These are phyloP conservation scores for Coemansia sp. DNA, from an alignment of 192 early-diverging fungal species.

Conservation along the genomic window DNA sequence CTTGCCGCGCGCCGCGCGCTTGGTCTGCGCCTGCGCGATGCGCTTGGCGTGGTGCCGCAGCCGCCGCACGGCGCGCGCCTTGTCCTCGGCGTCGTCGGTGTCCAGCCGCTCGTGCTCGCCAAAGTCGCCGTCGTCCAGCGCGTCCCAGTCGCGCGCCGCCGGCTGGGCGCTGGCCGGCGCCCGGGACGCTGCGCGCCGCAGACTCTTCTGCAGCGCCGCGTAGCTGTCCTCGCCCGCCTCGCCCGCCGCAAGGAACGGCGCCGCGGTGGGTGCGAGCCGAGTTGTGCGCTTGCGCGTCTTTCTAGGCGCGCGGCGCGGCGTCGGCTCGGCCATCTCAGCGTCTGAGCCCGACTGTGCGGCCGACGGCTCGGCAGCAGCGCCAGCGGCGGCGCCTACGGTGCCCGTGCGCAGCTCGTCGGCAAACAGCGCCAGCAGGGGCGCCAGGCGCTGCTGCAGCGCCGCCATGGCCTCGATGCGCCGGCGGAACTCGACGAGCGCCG, in stretches of 20 bases:
- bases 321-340: slow-evolving; percentile 30
- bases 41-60: slow-evolving; percentile 49
- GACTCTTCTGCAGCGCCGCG: slow-evolving; percentile 48
- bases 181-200: slow-evolving; percentile 27
- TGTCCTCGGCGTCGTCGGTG: slow-evolving; percentile 79
- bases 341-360: slow-evolving; percentile 9
- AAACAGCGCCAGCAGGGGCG: slow-evolving; percentile 54
- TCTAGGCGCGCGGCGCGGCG: too few species aligned
- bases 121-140: slow-evolving; percentile 60
- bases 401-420: slow-evolving; percentile 50
- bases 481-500: slow-evolving; percentile 69
- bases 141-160: slow-evolving; percentile 33
- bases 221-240: slow-evolving; percentile 33
- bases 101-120: slow-evolving; percentile 73
- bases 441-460: slow-evolving; percentile 58
- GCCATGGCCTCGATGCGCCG: slow-evolving; percentile 71
- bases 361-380: slow-evolving; percentile 10
- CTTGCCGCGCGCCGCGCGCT: slow-evolving; percentile 41
- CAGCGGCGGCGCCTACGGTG: slow-evolving; percentile 25
- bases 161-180: too few species aligned
- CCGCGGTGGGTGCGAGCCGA: too few species aligned
- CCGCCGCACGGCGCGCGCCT: slow-evolving; percentile 55
- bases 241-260: slow-evolving; percentile 7
- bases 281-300: too few species aligned
- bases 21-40: slow-evolving; percentile 34